These are phyloP conservation scores for Carnegiea gigantea DNA, from an alignment of 179 eudicot genomes.

Conservation along the genomic window DNA sequence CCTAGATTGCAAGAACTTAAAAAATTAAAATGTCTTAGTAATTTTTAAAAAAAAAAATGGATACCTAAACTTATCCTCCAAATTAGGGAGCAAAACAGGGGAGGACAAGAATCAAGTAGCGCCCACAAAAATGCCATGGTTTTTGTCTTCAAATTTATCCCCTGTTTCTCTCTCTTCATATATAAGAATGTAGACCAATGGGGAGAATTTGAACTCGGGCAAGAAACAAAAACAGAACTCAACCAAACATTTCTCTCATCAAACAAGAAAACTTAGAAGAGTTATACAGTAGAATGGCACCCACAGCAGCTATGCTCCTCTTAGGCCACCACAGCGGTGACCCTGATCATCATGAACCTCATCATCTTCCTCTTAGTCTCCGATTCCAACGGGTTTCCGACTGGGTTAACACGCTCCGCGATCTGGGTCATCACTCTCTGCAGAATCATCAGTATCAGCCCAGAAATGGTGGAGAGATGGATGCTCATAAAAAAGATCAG, in stretches of 20 bases:
- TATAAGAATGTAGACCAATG: too few relatives aligned
- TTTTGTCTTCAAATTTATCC: not conserved
- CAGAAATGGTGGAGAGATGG: not conserved
- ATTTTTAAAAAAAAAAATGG: too few relatives aligned
- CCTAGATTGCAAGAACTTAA: too few relatives aligned
- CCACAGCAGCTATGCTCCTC: conserved; percentile 28
- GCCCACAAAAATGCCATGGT: not conserved
- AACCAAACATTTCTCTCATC: not conserved
- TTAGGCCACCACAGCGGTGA: conserved; percentile 7
- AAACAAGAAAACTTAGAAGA: not conserved
- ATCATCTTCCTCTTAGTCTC: not conserved
- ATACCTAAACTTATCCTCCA: not conserved
- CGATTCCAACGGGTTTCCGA: conserved; percentile 7
- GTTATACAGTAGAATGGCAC: conserved; percentile 11
- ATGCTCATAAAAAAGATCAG: not conserved
- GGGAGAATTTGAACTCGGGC: not conserved
- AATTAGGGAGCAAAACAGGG: not conserved
- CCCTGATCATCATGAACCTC: conserved; percentile 5
- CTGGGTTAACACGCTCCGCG: not conserved
- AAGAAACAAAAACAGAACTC: not conserved
- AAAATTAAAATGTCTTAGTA: too few relatives aligned
- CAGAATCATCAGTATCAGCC: not conserved
- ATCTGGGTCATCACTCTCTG: not conserved
- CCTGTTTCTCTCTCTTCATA: not conserved
- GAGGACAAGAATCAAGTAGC: not conserved